A percentile compares a stretch with the other conserved stretches of the same genome.
phyloP scores from a whole-genome alignment of 2,329 filamentous ascomycete genomes.

The Zasmidium angulare region DNA sequence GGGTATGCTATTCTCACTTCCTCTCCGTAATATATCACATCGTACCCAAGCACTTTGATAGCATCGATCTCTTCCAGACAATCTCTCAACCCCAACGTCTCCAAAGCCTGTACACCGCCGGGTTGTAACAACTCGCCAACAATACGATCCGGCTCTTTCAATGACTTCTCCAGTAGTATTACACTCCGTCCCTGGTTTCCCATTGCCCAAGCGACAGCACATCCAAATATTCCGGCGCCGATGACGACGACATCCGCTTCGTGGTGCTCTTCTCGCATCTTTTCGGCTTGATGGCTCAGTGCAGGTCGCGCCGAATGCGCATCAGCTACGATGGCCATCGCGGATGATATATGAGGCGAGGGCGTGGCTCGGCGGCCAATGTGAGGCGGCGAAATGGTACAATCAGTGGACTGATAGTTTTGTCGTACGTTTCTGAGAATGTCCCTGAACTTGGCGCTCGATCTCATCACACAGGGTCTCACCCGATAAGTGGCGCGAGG shows the following conservation, averaged over 20 bases:
- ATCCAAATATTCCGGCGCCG: conserved; percentile 87
- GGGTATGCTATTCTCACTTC: conserved; percentile 80
- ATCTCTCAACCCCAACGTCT: conserved; percentile 74
- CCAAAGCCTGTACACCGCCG: conserved; percentile 78
- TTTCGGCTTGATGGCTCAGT: conserved; percentile 25
- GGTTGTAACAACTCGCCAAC: conserved; percentile 95
- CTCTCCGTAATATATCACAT: conserved; percentile 77
- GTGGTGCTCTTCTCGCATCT: conserved; percentile 55
- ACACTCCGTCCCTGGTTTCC: conserved; percentile 89
- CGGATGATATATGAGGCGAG: background rate
- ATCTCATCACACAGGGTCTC: background rate
- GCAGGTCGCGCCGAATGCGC: conserved; percentile 12
- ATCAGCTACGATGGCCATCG: conserved; percentile 1
- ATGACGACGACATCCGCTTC: conserved; percentile 84
- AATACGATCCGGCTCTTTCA: conserved; percentile 93
- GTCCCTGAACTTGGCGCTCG: background rate
- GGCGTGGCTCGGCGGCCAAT: background rate
- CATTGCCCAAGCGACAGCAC: conserved; percentile 78
- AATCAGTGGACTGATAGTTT: background rate
- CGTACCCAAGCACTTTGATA: conserved; percentile 78
- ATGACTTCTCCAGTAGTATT: conserved; percentile 79
- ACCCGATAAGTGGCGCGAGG: no score
- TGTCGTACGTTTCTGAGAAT: background rate
- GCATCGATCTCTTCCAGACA: conserved; percentile 89
- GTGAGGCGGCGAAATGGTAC: background rate